Evolutionary conservation across 768 basidiomycete species (phyloP).

Genomic region (Phylloporus scabripes): DNA sequence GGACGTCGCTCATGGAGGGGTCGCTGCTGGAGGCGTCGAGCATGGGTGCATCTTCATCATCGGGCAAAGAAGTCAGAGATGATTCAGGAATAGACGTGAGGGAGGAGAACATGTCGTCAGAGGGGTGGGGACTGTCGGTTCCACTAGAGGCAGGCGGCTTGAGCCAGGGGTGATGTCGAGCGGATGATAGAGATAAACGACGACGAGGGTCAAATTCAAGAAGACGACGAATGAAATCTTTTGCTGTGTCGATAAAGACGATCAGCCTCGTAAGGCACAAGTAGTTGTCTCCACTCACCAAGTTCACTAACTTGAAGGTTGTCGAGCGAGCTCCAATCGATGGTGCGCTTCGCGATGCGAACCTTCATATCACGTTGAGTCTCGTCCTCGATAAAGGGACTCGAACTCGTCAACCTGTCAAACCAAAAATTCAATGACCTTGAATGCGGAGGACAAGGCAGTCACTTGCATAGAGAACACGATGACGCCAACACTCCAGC

Average conservation of each 20-base stretch:
- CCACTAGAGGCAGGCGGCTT: not conserved
- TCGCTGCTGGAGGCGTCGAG: slow-evolving; percentile 8
- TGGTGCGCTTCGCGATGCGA: slow-evolving; percentile 50
- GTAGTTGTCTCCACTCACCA: slow-evolving; percentile 35
- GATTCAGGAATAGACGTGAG: slow-evolving; percentile 12
- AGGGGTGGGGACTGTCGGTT: slow-evolving; percentile 1
- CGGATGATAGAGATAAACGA: slow-evolving; percentile 68
- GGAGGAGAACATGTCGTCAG: slow-evolving; percentile 3
- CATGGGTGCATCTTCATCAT: slow-evolving; percentile 20
- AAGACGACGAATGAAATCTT: slow-evolving; percentile 61
- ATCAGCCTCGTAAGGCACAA: not conserved
- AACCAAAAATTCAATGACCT: not conserved
- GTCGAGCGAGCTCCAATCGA: slow-evolving; percentile 57
- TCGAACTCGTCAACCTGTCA: slow-evolving; percentile 65
- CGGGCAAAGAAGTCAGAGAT: slow-evolving; percentile 20
- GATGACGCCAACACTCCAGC: slow-evolving; percentile 95
- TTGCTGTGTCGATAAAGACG: slow-evolving; percentile 42
- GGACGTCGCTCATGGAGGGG: slow-evolving; percentile 29
- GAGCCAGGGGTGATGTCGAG: slow-evolving; percentile 79
- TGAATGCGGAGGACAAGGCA: not conserved
- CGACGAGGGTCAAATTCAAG: slow-evolving; percentile 56
- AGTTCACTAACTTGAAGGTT: slow-evolving; percentile 35
- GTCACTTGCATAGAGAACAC: slow-evolving; percentile 77
- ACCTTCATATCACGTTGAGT: slow-evolving; percentile 51
- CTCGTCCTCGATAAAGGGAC: slow-evolving; percentile 80